phyloP scores from a whole-genome alignment of 139 green algal species.

The Pycnococcus provasolii region DNA sequence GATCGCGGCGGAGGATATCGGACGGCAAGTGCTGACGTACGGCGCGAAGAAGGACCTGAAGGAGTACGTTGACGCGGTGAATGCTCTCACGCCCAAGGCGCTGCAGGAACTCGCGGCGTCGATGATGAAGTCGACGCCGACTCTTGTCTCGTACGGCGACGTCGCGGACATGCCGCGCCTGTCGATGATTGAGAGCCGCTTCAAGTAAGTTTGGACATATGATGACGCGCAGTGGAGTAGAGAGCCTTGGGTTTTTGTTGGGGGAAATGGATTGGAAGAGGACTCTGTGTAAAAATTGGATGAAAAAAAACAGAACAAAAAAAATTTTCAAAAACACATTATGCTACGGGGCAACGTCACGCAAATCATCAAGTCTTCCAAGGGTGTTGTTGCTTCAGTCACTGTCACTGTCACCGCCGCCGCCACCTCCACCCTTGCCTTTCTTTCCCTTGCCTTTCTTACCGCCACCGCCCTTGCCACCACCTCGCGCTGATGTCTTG shows the following conservation, averaged over 20 bases:
- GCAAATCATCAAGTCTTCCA: background rate
- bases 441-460: no score
- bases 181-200: background rate
- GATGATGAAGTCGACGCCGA: conserved; percentile 40
- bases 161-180: conserved; percentile 34
- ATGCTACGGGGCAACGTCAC: background rate
- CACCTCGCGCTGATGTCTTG: no score
- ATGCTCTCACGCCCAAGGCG: conserved; percentile 33
- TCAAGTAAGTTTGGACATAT: background rate
- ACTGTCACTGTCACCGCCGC: background rate
- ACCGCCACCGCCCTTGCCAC: no score
- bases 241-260: background rate
- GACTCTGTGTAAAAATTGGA: background rate
- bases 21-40: conserved; percentile 88
- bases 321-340: background rate
- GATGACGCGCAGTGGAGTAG: background rate
- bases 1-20: conserved; percentile 80
- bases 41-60: conserved; percentile 42
- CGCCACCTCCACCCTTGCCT: background rate
- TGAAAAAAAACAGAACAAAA: background rate
- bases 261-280: background rate
- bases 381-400: background rate
- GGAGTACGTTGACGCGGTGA: conserved; percentile 36
- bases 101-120: conserved; percentile 32
- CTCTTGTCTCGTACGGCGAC: conserved; percentile 41